Percentiles rank a stretch among this genome's conserved stretches.
phyloP scores from a whole-genome alignment of 2,329 filamentous ascomycete species.

The Alternaria sp. region DNA sequence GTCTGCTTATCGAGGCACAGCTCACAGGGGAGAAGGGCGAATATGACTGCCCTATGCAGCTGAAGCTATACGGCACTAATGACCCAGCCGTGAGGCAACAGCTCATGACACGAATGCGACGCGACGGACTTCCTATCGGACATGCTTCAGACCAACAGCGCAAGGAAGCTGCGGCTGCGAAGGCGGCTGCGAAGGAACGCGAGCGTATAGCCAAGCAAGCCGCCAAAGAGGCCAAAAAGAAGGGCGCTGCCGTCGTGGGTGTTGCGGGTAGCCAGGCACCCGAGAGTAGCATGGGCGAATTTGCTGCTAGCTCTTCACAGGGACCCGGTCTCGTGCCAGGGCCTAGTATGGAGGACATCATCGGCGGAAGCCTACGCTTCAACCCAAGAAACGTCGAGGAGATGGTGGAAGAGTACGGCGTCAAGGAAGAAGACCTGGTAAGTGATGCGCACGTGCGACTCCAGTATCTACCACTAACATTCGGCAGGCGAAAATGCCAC shows the following conservation, averaged over 20 bases:
- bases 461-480: constrained; percentile 13
- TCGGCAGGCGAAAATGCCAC: constrained; percentile 67
- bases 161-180: constrained; percentile 62
- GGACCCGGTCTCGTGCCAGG: constrained; percentile 43
- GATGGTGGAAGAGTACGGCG: constrained; percentile 72
- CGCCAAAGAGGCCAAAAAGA: constrained; percentile 39
- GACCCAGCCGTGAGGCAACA: constrained; percentile 59
- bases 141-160: constrained; percentile 53
- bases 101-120: constrained; percentile 68
- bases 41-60: constrained; percentile 75
- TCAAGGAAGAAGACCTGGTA: constrained; percentile 70
- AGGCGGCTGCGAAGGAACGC: constrained; percentile 62
- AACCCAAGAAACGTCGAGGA: constrained; percentile 70
- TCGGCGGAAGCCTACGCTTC: constrained; percentile 70
- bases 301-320: constrained; percentile 32
- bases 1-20: constrained; percentile 71
- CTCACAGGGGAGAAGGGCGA: constrained; percentile 70
- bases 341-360: constrained; percentile 67
- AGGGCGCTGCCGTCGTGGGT: constrained; percentile 34
- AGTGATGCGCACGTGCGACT: not conserved
- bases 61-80: constrained; percentile 73
- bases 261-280: constrained; percentile 17
- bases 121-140: constrained; percentile 64
- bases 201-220: constrained; percentile 54
- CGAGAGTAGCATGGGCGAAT: constrained; percentile 35